Evolutionary conservation across 2,329 filamentous ascomycete species (phyloP).

Genomic region (Colletotrichum gloeosporioides): DNA sequence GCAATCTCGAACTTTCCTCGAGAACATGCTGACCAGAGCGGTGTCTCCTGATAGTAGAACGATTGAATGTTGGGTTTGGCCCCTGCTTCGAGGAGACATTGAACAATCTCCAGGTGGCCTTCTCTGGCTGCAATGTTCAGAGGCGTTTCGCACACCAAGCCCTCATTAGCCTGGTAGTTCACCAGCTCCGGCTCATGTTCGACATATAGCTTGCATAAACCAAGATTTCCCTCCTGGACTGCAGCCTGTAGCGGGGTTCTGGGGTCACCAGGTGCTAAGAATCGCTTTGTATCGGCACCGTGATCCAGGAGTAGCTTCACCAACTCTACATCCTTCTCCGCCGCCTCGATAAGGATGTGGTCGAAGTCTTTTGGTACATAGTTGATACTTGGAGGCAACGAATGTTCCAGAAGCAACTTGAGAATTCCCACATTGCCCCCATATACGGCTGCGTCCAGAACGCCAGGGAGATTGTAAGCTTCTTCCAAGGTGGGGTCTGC

Average conservation of each 20-base stretch:
- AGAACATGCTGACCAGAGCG: constrained; percentile 23
- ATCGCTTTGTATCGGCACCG: constrained; percentile 24
- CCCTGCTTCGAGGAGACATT: constrained; percentile 25
- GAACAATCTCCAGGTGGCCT: constrained; percentile 12
- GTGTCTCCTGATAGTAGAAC: constrained; percentile 20
- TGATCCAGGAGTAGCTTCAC: constrained; percentile 23
- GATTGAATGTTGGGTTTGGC: constrained; percentile 16
- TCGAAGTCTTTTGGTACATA: constrained; percentile 1
- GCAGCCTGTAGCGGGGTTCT: constrained; percentile 24
- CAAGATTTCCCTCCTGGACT: constrained; percentile 12
- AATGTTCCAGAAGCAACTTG: constrained; percentile 21
- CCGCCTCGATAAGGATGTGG: constrained; percentile 16
- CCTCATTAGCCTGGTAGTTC: constrained; percentile 18
- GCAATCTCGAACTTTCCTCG: constrained; percentile 16
- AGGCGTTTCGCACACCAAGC: constrained; percentile 20
- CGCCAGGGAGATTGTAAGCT: constrained; percentile 17
- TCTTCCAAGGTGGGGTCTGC: constrained; percentile 29
- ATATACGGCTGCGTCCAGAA: constrained; percentile 5
- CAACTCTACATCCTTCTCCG: constrained; percentile 9
- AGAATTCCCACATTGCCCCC: constrained; percentile 13
- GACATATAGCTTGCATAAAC: constrained; percentile 22
- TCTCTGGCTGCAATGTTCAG: constrained; percentile 21
- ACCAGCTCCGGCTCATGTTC: constrained; percentile 26
- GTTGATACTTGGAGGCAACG: constrained; percentile 20
- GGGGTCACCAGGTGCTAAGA: background rate